Evolutionary conservation across 208 protist species (phyloP), one percentile per base, ranked within the genome.

Genomic region (Angomonas ambiguus): DNA sequence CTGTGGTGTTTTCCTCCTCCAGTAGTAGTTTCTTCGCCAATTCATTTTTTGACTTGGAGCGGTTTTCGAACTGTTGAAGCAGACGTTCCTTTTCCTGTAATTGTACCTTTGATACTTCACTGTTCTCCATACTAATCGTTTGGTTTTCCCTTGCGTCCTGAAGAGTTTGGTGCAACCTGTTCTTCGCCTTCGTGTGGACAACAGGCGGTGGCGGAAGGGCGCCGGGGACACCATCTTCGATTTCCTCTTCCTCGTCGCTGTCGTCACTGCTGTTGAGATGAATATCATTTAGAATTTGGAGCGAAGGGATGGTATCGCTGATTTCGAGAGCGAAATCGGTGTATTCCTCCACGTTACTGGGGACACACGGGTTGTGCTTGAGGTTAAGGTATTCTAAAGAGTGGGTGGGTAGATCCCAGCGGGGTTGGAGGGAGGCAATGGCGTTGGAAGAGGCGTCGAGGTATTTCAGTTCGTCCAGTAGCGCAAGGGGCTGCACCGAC

Each of bases 371-470:
- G 57, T 92, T 92, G 42, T 72, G 69, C 0, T 63, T 53, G 22
- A 95, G 70, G 27, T 82, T 72, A 1, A 95, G 56, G 48, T 82
- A 88, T 59, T 75, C 73, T 41, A 92, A 64, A 1, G 69, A 69
- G 2, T 42, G 51, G 34, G 71, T 78, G 3, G 85, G 85, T 25
- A 94, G 76, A 62, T 91, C 82, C 41, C 71, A 31, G 32, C 58
- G 45, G 25, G 71, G 51, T 5, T 72, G 41, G 0, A 91, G 10
- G 25, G 57, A 33, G 5, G 41, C 57, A 32, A 95, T 62, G 62
- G 35, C 16, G 75, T 95, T 95, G 71, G 69, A 56, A 27, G 77
- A 62, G 11, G 74, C 75, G 62, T 95, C 85, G 0, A 95, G 31
- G 71, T 84, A 92, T 3, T 67, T 76, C 48, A 95, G 69, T 16